Evolutionary conservation across 1,284 basidiomycete genomes (phyloP).

Genomic region (Rhodofomes roseus): DNA sequence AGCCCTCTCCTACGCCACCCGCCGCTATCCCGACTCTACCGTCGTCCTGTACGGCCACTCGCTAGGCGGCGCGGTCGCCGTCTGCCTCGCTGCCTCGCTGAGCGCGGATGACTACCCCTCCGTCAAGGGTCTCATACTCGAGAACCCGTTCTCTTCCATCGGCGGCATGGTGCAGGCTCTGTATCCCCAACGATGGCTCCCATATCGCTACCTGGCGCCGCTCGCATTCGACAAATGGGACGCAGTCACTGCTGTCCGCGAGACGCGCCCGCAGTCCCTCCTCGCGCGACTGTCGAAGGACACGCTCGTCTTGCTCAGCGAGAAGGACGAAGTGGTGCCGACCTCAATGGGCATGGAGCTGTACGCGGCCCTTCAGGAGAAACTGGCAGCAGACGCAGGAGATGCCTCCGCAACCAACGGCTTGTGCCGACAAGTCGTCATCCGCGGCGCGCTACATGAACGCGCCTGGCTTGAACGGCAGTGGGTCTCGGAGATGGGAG

Average conservation of each 20-base stretch:
- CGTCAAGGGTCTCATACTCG: slow-evolving; percentile 40
- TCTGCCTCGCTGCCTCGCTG: slow-evolving; percentile 32
- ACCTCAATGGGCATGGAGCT: slow-evolving; percentile 35
- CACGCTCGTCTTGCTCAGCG: slow-evolving; percentile 36
- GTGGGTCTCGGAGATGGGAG: slow-evolving; percentile 34
- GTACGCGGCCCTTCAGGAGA: slow-evolving; percentile 13
- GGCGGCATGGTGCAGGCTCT: slow-evolving; percentile 45
- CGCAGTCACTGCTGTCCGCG: slow-evolving; percentile 30
- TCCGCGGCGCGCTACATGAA: slow-evolving; percentile 40
- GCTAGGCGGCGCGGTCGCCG: slow-evolving; percentile 42
- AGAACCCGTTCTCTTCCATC: slow-evolving; percentile 50
- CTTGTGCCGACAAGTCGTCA: slow-evolving; percentile 22
- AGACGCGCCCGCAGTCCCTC: slow-evolving; percentile 8
- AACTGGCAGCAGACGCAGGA: background rate
- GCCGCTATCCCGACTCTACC: slow-evolving; percentile 27
- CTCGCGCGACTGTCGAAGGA: slow-evolving; percentile 21
- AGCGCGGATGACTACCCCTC: slow-evolving; percentile 12
- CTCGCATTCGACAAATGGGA: slow-evolving; percentile 47
- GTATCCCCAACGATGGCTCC: slow-evolving; percentile 47
- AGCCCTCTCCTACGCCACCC: slow-evolving; percentile 30
- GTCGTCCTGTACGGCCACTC: slow-evolving; percentile 49
- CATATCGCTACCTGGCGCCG: slow-evolving; percentile 43
- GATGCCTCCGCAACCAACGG: background rate
- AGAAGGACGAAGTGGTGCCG: slow-evolving; percentile 47
- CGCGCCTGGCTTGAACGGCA: slow-evolving; percentile 35